phyloP scores from a whole-genome alignment of 2,329 filamentous ascomycete genomes.

The Penicillium rolfsii region DNA sequence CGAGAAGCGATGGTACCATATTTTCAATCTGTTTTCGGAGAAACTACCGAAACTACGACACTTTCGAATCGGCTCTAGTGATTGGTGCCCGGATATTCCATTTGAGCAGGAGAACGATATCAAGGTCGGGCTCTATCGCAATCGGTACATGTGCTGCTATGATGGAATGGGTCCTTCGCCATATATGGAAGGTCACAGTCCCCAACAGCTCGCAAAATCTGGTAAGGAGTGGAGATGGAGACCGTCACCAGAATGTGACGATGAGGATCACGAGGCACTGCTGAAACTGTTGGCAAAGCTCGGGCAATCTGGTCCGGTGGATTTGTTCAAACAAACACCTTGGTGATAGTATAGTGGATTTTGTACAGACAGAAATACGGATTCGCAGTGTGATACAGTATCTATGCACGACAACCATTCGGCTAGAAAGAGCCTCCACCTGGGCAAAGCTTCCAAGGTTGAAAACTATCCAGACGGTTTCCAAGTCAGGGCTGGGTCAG shows the following conservation, averaged over 20 bases:
- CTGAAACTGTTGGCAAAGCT: constrained; percentile 22
- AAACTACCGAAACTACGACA: constrained; percentile 23
- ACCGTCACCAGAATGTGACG: constrained; percentile 9
- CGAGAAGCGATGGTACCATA: constrained; percentile 27
- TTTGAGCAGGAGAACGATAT: constrained; percentile 27
- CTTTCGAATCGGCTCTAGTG: constrained; percentile 23
- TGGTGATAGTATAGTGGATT: constrained; percentile 8
- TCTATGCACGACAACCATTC: too few relatives aligned
- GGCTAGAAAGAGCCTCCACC: too few relatives aligned
- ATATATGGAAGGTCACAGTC: constrained; percentile 21
- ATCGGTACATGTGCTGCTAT: constrained; percentile 27
- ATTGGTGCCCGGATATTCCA: constrained; percentile 15
- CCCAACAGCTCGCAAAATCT: background rate
- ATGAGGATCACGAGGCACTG: constrained; percentile 25
- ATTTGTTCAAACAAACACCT: constrained; percentile 1
- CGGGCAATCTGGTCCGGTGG: constrained; percentile 23
- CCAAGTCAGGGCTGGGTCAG: too few relatives aligned
- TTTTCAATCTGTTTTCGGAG: constrained; percentile 26
- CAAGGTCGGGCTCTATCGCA: constrained; percentile 13
- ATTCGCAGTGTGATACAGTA: background rate
- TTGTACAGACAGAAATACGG: constrained; percentile 6
- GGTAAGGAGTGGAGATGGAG: background rate
- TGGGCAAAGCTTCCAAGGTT: too few relatives aligned
- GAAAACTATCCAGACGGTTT: too few relatives aligned
- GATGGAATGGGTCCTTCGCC: constrained; percentile 25